A percentile compares a stretch with the other conserved stretches of the same genome.
Evolutionary conservation across 352 stramenopile species (phyloP).

Genomic region (Pythium oligandrum): DNA sequence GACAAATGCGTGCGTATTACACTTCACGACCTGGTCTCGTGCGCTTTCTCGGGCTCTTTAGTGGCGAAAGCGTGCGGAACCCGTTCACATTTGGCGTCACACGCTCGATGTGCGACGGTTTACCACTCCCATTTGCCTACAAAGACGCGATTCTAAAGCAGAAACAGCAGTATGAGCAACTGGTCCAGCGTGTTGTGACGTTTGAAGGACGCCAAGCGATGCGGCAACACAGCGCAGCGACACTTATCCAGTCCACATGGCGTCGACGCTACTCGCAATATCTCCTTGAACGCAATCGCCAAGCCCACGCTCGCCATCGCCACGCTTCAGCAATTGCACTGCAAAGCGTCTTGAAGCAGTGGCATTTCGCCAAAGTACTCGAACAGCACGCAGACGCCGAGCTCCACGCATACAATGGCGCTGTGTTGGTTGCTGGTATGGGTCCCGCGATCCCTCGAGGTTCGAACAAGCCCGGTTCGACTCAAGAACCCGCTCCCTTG

Average conservation of each 20-base stretch:
- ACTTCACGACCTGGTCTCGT: too few relatives aligned
- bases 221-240: constrained; percentile 28
- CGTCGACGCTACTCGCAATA: constrained; percentile 38
- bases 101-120: constrained; percentile 11
- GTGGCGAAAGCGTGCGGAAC: constrained; percentile 56
- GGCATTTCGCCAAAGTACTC: constrained; percentile 40
- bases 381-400: constrained; percentile 50
- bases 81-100: constrained; percentile 33
- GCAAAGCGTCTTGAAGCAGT: constrained; percentile 49
- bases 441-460: constrained; percentile 29
- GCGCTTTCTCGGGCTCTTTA: constrained; percentile 54
- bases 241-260: constrained; percentile 69
- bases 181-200: constrained; percentile 44
- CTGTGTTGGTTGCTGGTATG: constrained; percentile 40
- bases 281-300: constrained; percentile 20
- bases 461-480: background rate
- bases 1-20: constrained; percentile 28
- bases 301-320: constrained; percentile 25
- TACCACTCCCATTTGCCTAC: constrained; percentile 12
- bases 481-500: constrained; percentile 15
- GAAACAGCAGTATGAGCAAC: constrained; percentile 31
- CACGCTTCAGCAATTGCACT: constrained; percentile 40
- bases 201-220: constrained; percentile 36
- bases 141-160: constrained; percentile 19
- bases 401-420: constrained; percentile 47